Base-by-base conservation (phyloP, 345 rosid species). In the Sonneratia alba region DNA sequence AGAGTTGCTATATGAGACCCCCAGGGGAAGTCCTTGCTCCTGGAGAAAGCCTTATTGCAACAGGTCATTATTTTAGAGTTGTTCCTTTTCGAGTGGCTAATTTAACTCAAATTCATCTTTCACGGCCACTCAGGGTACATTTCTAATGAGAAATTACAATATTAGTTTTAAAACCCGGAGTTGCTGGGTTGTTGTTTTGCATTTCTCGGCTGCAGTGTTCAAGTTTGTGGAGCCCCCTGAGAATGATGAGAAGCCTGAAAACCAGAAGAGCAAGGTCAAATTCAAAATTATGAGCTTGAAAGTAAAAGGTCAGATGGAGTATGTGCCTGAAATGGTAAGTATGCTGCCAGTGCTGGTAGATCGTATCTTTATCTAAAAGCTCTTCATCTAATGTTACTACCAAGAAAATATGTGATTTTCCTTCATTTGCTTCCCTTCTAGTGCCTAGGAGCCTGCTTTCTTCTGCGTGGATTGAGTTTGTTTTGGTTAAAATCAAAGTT, bases 1-100 rank as follows among this genome's bases (percentile, higher is more conserved):
- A 89, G 79, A 89, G 91, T 75, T 87, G 91, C 72, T 87, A 83
- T 78, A 89, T 89, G 96, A 89, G 96, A 37, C 92, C 92, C 62
- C 92, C 92, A 0, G 96, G 92, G 49, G 87, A 84, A 37, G 80
- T 85, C 43, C 96, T 89, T 55, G 80, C 88, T 74, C 91, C 96
- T 6, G 88, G 92, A 51, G 92, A 89, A 81, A 85, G 81, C 77
- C 70, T 89, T 70, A 80, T 85, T 14, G 90, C 96, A 43, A 86
- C 87, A 38, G 92, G 96, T 89, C 77, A 79, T 71, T 62, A 1
- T 27, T 15, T 62, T 34, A 37, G 13, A 2, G 38, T 62, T 1
- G 3, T 24, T 34, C 37, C 32, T 62, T 14, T 34, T 18, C 6
- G 3, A 62, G 7, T 2, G 18, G 16, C 66, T 24, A 3, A 22